These are phyloP conservation scores for Lizonia empirigonia DNA, from an alignment of 2,329 filamentous ascomycete genomes.

Conservation along the genomic window DNA sequence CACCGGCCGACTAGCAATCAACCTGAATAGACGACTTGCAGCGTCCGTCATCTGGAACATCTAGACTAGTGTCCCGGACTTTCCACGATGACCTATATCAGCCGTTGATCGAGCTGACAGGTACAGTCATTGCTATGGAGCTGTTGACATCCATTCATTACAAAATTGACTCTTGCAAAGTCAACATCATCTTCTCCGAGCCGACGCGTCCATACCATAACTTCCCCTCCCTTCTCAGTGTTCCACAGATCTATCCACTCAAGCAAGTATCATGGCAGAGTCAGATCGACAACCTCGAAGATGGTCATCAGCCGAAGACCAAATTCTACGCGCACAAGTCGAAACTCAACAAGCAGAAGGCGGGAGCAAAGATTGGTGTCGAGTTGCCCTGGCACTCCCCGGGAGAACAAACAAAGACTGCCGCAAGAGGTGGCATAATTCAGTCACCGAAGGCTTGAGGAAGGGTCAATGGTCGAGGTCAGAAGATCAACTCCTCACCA, in stretches of 20 bases:
- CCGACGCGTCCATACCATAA: background rate
- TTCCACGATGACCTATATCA: background rate
- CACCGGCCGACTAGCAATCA: constrained; percentile 2
- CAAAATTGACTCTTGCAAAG: background rate
- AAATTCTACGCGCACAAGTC: constrained; percentile 33
- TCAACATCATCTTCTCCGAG: background rate
- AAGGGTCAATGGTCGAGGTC: constrained; percentile 51
- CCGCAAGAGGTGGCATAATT: constrained; percentile 53
- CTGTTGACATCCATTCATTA: background rate
- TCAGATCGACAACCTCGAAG: constrained; percentile 7
- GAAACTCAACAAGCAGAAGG: constrained; percentile 25
- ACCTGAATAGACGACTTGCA: background rate
- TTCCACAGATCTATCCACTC: background rate
- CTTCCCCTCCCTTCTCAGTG: background rate
- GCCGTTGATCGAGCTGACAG: background rate
- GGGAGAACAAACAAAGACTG: constrained; percentile 54
- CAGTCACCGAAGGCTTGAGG: constrained; percentile 46
- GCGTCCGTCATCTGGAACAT: background rate
- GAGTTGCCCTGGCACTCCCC: constrained; percentile 47
- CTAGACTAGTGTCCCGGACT: background rate
- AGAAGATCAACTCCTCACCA: constrained; percentile 43
- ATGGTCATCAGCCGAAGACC: constrained; percentile 34
- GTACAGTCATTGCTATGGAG: background rate
- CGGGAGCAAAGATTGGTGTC: constrained; percentile 32
- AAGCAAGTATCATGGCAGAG: background rate